These are phyloP conservation scores for Globomyces pollinis-pini DNA, from an alignment of 192 early-diverging fungal species.

Conservation along the genomic window DNA sequence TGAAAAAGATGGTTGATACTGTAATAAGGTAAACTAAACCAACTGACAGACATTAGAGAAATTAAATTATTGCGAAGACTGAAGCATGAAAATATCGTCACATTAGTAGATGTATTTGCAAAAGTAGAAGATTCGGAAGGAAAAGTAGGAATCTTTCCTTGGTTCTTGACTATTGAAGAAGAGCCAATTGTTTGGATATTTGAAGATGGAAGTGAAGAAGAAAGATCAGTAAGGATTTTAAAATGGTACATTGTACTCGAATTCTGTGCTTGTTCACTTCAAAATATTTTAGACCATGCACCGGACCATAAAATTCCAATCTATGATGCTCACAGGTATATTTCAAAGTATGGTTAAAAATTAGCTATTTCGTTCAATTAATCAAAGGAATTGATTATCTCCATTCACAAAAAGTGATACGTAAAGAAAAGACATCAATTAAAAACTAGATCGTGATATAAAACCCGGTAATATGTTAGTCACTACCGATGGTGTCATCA, in stretches of 20 bases:
- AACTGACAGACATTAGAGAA: constrained; percentile 20
- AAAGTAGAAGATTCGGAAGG: constrained; percentile 53
- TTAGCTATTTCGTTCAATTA: constrained; percentile 44
- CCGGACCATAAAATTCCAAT: constrained; percentile 24
- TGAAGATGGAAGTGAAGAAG: constrained; percentile 37
- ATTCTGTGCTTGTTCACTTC: constrained; percentile 50
- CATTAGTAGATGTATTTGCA: constrained; percentile 47
- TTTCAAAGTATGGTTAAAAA: neutral
- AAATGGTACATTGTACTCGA: constrained; percentile 56
- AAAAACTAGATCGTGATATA: constrained; percentile 47
- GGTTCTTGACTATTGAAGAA: constrained; percentile 50
- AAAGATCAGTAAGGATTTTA: constrained; percentile 28
- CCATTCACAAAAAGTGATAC: constrained; percentile 41
- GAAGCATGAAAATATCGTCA: constrained; percentile 43
- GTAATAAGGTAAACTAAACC: constrained; percentile 35
- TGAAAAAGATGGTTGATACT: constrained; percentile 46
- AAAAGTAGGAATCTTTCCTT: constrained; percentile 41
- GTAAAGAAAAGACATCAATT: constrained; percentile 24
- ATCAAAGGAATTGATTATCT: constrained; percentile 48
- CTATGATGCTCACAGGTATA: constrained; percentile 31
- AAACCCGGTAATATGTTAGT: constrained; percentile 49
- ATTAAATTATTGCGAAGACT: constrained; percentile 42
- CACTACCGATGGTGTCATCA: constrained; percentile 43
- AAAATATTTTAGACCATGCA: constrained; percentile 42
- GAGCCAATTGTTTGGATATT: constrained; percentile 45